phyloP scores from a whole-genome alignment of 2,329 filamentous ascomycete species.

The Cladobotryum protrusum region DNA sequence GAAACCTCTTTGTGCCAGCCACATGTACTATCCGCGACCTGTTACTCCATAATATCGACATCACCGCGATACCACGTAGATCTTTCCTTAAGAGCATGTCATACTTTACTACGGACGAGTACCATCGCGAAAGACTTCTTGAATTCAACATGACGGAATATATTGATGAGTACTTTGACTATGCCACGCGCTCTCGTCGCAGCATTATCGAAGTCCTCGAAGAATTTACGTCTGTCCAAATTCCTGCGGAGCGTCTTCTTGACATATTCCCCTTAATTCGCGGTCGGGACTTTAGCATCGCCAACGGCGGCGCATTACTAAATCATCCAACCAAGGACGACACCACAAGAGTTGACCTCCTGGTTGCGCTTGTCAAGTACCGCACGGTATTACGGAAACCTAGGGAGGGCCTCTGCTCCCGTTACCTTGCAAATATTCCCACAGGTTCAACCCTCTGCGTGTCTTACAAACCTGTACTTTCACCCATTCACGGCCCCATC shows the following conservation, averaged over 20 bases:
- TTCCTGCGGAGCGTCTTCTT: slow-evolving; percentile 68
- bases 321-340: slow-evolving; percentile 18
- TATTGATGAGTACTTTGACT: slow-evolving; percentile 91
- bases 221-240: slow-evolving; percentile 78
- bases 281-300: slow-evolving; percentile 91
- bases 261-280: slow-evolving; percentile 74
- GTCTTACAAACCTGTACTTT: slow-evolving; percentile 45
- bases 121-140: slow-evolving; percentile 72
- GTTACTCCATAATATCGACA: slow-evolving; percentile 77
- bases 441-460: slow-evolving; percentile 55
- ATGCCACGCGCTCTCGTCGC: slow-evolving; percentile 81
- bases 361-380: slow-evolving; percentile 88
- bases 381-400: slow-evolving; percentile 78
- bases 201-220: slow-evolving; percentile 89
- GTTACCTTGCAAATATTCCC: slow-evolving; percentile 66
- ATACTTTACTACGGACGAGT: slow-evolving; percentile 63
- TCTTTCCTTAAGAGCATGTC: slow-evolving; percentile 77
- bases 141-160: slow-evolving; percentile 78
- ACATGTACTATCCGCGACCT: slow-evolving; percentile 64
- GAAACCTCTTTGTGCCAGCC: slow-evolving; percentile 31
- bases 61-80: slow-evolving; percentile 81
- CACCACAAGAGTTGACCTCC: slow-evolving; percentile 57
- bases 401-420: slow-evolving; percentile 81
- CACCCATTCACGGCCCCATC: slow-evolving; percentile 34
- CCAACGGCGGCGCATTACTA: slow-evolving; percentile 56